A percentile compares a stretch with the other conserved stretches of the same genome.
Conservation (phyloP, 1,139 yeast species). For the Candida tetrigidarum region DNA sequence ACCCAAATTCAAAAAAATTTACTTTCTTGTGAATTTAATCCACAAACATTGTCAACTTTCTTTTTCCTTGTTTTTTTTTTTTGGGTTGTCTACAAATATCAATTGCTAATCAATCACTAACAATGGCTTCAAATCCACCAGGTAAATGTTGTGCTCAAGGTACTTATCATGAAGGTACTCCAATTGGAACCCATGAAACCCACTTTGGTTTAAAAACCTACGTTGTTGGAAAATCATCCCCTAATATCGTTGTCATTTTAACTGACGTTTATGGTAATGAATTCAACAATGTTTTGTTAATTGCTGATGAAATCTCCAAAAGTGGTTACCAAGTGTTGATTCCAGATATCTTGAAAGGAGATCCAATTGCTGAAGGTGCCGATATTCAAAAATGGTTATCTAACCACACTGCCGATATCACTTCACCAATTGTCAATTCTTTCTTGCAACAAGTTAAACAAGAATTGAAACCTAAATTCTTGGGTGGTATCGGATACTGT, state of each 20-base stretch:
- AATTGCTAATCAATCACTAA: not conserved
- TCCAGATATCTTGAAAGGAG: slow-evolving; percentile 75
- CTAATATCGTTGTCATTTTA: slow-evolving; percentile 56
- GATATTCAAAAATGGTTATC: slow-evolving; percentile 54
- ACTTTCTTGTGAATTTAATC: too few species aligned
- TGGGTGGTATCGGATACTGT: slow-evolving; percentile 78
- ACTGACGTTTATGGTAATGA: slow-evolving; percentile 73
- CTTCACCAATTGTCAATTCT: slow-evolving; percentile 40
- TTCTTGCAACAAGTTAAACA: slow-evolving; percentile 48
- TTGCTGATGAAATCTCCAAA: slow-evolving; percentile 74
- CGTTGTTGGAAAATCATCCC: slow-evolving; percentile 50
- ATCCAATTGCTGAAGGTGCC: slow-evolving; percentile 32
- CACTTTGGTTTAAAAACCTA: slow-evolving; percentile 58
- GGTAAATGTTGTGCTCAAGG: slow-evolving; percentile 50
- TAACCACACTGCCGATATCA: slow-evolving; percentile 53
- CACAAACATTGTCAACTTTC: too few species aligned
- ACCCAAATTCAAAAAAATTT: too few species aligned
- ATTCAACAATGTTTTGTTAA: slow-evolving; percentile 55
- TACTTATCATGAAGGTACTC: slow-evolving; percentile 53
- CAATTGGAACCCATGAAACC: slow-evolving; percentile 46
- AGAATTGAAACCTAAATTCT: slow-evolving; percentile 51
- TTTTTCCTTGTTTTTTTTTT: not conserved
- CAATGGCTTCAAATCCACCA: slow-evolving; percentile 61
- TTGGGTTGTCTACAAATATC: too few species aligned
- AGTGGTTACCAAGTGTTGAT: slow-evolving; percentile 57